These are phyloP conservation scores for Salicornia ramosissima DNA, from an alignment of 148 eudicot species.

Conservation along the genomic window DNA sequence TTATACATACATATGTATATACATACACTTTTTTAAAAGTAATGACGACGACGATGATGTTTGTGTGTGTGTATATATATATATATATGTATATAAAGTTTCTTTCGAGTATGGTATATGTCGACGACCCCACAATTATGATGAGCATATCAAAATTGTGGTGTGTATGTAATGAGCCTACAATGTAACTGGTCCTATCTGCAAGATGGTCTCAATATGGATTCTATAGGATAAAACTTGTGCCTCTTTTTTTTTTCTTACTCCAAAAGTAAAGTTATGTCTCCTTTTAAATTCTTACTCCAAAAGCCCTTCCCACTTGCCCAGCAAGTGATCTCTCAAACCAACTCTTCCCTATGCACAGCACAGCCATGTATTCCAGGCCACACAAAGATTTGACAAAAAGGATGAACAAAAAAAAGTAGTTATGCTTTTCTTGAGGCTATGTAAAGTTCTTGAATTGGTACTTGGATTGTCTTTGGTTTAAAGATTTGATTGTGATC, in stretches of 20 bases:
- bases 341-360: slow-evolving; percentile 1
- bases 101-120: not conserved
- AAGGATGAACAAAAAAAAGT: not conserved
- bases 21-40: no score
- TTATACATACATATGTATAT: no score
- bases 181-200: slow-evolving; percentile 12
- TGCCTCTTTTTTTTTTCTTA: slow-evolving; percentile 6
- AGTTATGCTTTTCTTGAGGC: slow-evolving; percentile 16
- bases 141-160: slow-evolving; percentile 39
- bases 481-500: not conserved
- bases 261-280: slow-evolving; percentile 12
- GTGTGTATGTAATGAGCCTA: slow-evolving; percentile 21
- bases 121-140: slow-evolving; percentile 14
- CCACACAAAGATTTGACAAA: slow-evolving; percentile 19
- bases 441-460: slow-evolving; percentile 2
- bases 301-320: slow-evolving; percentile 12
- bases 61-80: no score
- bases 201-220: slow-evolving; percentile 17
- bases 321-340: slow-evolving; percentile 19
- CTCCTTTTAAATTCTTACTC: no score
- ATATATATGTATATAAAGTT: no score
- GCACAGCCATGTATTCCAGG: not conserved
- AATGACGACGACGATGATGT: no score
- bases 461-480: not conserved
- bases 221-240: slow-evolving; percentile 27